phyloP scores from a whole-genome alignment of 768 basidiomycete genomes.

The Agrocybe praecox region DNA sequence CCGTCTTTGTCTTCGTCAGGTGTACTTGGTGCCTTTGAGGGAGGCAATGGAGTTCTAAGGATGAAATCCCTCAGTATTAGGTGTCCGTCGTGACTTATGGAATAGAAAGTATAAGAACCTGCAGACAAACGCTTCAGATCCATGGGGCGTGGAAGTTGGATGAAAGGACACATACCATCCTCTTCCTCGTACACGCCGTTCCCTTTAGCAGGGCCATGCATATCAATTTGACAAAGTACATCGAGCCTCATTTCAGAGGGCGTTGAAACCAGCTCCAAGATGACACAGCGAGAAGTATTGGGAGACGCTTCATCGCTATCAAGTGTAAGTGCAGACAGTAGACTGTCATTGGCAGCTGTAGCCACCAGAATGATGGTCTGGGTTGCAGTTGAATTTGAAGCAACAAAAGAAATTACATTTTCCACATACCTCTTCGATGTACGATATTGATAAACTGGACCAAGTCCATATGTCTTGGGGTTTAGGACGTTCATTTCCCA shows the following conservation, averaged over 20 bases:
- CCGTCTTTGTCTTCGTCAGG: conserved; percentile 28
- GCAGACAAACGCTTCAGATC: conserved; percentile 10
- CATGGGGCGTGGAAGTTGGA: background rate
- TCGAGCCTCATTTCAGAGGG: conserved; percentile 40
- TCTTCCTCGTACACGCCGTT: conserved; percentile 46
- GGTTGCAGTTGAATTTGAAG: conserved; percentile 11
- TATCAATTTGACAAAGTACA: conserved; percentile 55
- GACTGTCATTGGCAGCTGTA: conserved; percentile 45
- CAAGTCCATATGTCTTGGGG: conserved; percentile 45
- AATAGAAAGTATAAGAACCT: conserved; percentile 41
- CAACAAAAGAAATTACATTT: background rate
- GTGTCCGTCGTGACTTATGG: conserved; percentile 42
- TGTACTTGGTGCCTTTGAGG: conserved; percentile 10
- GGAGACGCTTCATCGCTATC: conserved; percentile 33
- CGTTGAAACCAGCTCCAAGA: conserved; percentile 38
- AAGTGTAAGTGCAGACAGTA: conserved; percentile 28
- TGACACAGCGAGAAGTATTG: conserved; percentile 40
- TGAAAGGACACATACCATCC: conserved; percentile 43
- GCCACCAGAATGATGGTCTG: conserved; percentile 46
- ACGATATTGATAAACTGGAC: conserved; percentile 37
- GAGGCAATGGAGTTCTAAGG: conserved; percentile 25
- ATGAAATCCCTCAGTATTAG: conserved; percentile 45
- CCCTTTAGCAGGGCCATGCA: conserved; percentile 48
- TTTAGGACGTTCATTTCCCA: conserved; percentile 33
- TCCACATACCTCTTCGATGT: conserved; percentile 41